Base-by-base conservation (phyloP, 148 eudicot species). In the Vaccinium vitisidaea region DNA sequence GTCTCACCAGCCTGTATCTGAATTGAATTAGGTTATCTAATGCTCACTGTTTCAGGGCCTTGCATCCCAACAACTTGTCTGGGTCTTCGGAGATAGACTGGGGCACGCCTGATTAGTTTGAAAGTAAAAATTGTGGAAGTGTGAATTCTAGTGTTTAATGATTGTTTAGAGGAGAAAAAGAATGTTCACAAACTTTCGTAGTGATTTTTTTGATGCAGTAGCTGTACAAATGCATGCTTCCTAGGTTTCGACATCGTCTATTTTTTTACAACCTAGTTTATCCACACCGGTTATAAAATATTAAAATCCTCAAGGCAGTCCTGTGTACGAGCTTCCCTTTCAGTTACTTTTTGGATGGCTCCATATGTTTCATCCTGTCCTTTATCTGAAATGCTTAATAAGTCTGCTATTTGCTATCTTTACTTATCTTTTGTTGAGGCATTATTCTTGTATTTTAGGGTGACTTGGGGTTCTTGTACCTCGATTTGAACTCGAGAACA, bases 401-500 rank as follows among this genome's bases (percentile, higher is more conserved):
- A 11, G 56, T 8, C 23, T 52, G 30, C 39, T 71, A 71, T 71
- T 69, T 27, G 54, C 18, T 67, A 59, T 79, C 13, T 79, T 63
- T 54, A 48, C 77, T 30, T 65, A 50, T 50, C 27, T 78, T 76
- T 58, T 79, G 58, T 36, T 71, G 27, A 43, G 67, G 49, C 56
- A 59, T 49, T 76, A 63, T 67, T 25, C 25, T 83, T 83, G 70
- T 61, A 48, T 86, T 87, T 75, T 94, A 96, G 99, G 99, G 99
- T 79, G 98, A 96, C 87, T 88, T 96, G 90, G 99, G 99, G 71
- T 94, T 89, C 91, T 87, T 96, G 63, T 96, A 93, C 92, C 99
- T 96, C 84, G 99, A 96, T 87, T 91, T 96, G 83, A 94, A 91
- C 86, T 90, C 95, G 59, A 94, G 99, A 90, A 86, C 87, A 85